Conservation (phyloP, 345 rosid genomes). For the Moringa oleifera region DNA sequence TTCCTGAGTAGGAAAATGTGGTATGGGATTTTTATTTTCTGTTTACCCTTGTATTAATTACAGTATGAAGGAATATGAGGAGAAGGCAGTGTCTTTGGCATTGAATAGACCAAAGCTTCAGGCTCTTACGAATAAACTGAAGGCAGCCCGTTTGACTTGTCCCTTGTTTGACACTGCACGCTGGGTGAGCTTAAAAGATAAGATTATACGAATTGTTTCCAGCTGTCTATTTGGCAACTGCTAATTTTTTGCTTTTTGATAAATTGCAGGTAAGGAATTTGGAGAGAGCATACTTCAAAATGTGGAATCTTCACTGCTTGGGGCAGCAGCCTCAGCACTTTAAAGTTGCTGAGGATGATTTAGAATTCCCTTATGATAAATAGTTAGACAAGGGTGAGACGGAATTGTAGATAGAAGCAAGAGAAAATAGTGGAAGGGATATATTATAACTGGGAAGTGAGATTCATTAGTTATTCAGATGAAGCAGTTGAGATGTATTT, state of each 20-base stretch:
- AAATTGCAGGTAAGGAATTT: constrained; percentile 74
- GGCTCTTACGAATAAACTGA: constrained; percentile 62
- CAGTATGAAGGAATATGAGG: constrained; percentile 94
- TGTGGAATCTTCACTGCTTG: constrained; percentile 86
- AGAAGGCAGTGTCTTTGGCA: constrained; percentile 82
- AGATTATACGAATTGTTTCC: not conserved
- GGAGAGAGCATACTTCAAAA: constrained; percentile 82
- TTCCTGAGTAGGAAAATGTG: not conserved
- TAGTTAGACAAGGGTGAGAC: constrained; percentile 24
- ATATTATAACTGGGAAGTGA: constrained; percentile 4
- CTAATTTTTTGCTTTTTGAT: not conserved
- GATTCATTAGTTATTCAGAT: constrained; percentile 4
- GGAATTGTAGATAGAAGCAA: constrained; percentile 35
- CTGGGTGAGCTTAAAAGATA: constrained; percentile 54
- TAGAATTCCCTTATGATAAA: constrained; percentile 63
- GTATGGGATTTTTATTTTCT: no score
- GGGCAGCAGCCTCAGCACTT: constrained; percentile 79
- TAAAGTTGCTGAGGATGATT: constrained; percentile 70
- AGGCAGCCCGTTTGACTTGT: constrained; percentile 67
- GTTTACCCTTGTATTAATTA: not conserved
- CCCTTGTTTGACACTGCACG: constrained; percentile 92
- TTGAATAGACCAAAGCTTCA: constrained; percentile 59
- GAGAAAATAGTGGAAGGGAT: constrained; percentile 17
- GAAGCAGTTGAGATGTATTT: constrained; percentile 10
- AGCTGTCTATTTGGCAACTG: not conserved